phyloP scores from a whole-genome alignment of 768 basidiomycete species.

The Leccinum subtestaceum region DNA sequence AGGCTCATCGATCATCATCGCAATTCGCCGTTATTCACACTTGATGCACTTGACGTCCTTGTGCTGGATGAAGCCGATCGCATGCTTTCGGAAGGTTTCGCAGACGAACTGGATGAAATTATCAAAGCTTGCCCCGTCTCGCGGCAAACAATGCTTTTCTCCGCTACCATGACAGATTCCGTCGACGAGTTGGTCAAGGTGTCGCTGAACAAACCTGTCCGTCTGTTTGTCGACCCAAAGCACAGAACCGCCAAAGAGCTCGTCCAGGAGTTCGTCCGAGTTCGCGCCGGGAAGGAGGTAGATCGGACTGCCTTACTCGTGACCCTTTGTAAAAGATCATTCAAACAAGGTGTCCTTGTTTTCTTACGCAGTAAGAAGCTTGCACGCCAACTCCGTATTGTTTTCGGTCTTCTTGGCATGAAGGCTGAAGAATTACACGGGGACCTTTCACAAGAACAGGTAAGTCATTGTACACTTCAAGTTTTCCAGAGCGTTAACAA shows the following conservation, averaged over 20 bases:
- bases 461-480: slow-evolving; percentile 28
- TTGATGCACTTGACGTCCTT: slow-evolving; percentile 89
- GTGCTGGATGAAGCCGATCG: slow-evolving; percentile 98
- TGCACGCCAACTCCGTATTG: slow-evolving; percentile 94
- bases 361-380: slow-evolving; percentile 97
- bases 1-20: slow-evolving; percentile 96
- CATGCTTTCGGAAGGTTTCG: slow-evolving; percentile 94
- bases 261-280: slow-evolving; percentile 92
- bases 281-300: slow-evolving; percentile 73
- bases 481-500: slow-evolving; percentile 2
- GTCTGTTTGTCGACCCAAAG: slow-evolving; percentile 95
- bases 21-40: slow-evolving; percentile 89
- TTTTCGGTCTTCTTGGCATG: slow-evolving; percentile 87
- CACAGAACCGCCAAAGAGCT: slow-evolving; percentile 81
- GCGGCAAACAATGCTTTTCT: slow-evolving; percentile 98
- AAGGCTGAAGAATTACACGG: slow-evolving; percentile 93
- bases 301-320: slow-evolving; percentile 77
- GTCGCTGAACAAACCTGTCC: slow-evolving; percentile 88
- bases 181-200: slow-evolving; percentile 92
- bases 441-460: slow-evolving; percentile 95
- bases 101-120: slow-evolving; percentile 92
- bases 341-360: slow-evolving; percentile 80
- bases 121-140: slow-evolving; percentile 84
- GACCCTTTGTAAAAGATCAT: slow-evolving; percentile 84
- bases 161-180: slow-evolving; percentile 97